Evolutionary conservation across 768 basidiomycete genomes (phyloP).

Genomic region (Suillus alpinus): DNA sequence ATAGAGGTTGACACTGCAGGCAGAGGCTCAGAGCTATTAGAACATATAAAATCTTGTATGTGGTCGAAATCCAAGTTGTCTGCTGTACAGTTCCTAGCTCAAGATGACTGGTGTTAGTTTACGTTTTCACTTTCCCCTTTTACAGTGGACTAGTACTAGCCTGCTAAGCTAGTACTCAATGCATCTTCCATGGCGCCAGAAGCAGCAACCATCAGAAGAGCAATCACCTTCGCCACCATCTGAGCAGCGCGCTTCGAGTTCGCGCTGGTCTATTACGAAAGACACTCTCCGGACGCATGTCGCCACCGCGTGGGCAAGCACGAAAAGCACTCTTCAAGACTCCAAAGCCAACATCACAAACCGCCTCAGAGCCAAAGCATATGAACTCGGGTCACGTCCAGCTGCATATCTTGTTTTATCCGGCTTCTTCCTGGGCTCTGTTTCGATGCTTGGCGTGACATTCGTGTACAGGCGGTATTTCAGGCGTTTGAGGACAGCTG

Average conservation of each 20-base stretch:
- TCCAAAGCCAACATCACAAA: background rate
- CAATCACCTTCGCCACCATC: background rate
- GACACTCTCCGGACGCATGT: background rate
- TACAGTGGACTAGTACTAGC: background rate
- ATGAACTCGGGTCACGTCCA: background rate
- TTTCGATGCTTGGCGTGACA: slow-evolving; percentile 31
- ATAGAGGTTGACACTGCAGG: background rate
- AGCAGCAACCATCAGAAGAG: background rate
- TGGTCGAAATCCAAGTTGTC: background rate
- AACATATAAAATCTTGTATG: background rate
- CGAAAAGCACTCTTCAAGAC: background rate
- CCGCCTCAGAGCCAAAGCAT: background rate
- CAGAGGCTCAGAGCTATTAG: background rate
- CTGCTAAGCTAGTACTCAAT: background rate
- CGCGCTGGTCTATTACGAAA: background rate
- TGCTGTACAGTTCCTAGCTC: background rate
- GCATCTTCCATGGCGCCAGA: background rate
- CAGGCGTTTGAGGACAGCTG: slow-evolving; percentile 58
- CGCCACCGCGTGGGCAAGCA: background rate
- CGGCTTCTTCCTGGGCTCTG: slow-evolving; percentile 41
- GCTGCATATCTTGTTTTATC: slow-evolving; percentile 19
- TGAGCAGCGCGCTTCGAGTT: background rate
- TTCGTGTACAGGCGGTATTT: slow-evolving; percentile 51
- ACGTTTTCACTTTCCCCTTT: background rate
- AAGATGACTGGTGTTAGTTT: background rate